These are phyloP conservation scores for Zygosaccharomyces bailii DNA, from an alignment of 805 yeast genomes.

Conservation along the genomic window DNA sequence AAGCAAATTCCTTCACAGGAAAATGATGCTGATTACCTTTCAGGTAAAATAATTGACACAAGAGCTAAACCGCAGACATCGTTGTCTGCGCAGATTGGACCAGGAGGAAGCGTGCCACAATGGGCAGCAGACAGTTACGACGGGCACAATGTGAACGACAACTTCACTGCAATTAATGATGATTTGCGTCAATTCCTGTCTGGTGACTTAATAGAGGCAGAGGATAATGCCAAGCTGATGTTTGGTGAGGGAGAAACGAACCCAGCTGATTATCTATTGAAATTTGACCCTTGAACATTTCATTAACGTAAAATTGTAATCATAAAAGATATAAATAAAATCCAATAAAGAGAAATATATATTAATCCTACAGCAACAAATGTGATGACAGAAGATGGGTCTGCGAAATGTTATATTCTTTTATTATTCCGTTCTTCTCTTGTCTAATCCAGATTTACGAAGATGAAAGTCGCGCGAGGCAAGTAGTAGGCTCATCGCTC, in stretches of 20 bases:
- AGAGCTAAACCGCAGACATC: constrained; percentile 21
- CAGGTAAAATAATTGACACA: constrained; percentile 30
- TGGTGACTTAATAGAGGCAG: constrained; percentile 33
- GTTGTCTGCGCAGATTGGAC: not conserved
- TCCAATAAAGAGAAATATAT: not conserved
- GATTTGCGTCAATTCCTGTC: constrained; percentile 34
- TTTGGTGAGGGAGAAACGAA: constrained; percentile 23
- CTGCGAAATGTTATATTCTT: too few species aligned
- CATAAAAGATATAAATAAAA: not conserved
- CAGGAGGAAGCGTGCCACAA: not conserved
- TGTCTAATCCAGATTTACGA: not conserved
- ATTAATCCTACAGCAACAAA: not conserved
- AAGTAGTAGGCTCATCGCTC: not conserved
- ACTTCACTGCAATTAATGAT: constrained; percentile 15
- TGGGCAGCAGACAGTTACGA: not conserved
- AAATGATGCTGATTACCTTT: constrained; percentile 9
- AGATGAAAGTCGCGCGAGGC: not conserved
- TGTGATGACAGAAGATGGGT: too few species aligned
- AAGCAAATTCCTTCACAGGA: constrained; percentile 1
- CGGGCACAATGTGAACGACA: not conserved
- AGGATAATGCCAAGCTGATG: constrained; percentile 33
- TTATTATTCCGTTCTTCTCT: too few species aligned
- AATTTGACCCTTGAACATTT: constrained; percentile 26
- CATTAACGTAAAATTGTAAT: not conserved
- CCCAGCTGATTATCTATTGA: constrained; percentile 32